Base-by-base conservation (phyloP, 345 rosid genomes). In the Aquilaria sinensis region DNA sequence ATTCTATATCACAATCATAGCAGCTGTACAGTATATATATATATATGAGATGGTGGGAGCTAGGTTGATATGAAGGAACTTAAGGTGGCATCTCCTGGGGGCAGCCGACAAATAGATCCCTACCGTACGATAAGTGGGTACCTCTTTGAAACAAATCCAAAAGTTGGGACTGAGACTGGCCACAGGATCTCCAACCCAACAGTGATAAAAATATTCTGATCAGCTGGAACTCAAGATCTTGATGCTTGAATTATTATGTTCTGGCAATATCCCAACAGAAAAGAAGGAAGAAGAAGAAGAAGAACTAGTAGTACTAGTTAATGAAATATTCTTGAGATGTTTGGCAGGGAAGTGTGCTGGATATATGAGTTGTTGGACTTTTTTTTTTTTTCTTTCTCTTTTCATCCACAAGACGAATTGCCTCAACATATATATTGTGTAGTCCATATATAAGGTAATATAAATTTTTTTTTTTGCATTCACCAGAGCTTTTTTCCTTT, bases 101-200 rank as follows among this genome's bases (percentile, higher is more conserved):
- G 76, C 60, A 37, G 66, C 83, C 75, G 78, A 71, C 82, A 72
- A 41, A n/a, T 70, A 65, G 75, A 81, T 77, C 81, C 63, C 33
- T 13, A 55, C 76, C 74, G 75, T 77, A 73, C 75, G 63, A 61
- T 71, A 14, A 29, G 16, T 61, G 62, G 56, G 60, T 15, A 52
- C 50, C 76, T 14, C 54, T 31, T 30, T 9, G 30, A 66, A 58
- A 46, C 51, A 53, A 53, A 41, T 64, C 70, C 67, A 47, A 64
- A 71, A 59, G 53, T 58, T 53, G 3, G 43, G 43, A 37, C 43
- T 37, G 57, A 43, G 51, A 56, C 59, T 33, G 69, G 53, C 66
- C 68, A 57, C 67, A 65, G 62, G 70, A 72, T 73, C 70, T 61
- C 31, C 62, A 63, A 64, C 67, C 73, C 64, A 68, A 47, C 34